phyloP scores from a whole-genome alignment of 331 rosid species.

The Rosa hybrid region DNA sequence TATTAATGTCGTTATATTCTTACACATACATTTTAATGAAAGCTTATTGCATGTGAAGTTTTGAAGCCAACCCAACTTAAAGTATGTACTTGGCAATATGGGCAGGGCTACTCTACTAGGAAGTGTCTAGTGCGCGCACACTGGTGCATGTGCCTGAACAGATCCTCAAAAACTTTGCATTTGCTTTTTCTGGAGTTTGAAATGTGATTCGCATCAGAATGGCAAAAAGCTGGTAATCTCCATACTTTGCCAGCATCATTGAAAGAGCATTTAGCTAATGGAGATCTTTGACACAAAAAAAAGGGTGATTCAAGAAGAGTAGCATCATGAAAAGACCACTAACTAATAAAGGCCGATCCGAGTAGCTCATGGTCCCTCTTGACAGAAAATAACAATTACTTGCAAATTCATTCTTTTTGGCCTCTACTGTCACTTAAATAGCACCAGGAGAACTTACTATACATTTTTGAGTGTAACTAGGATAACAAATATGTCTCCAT shows the following conservation, averaged over 20 bases:
- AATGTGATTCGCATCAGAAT: not conserved
- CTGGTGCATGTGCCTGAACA: conserved; percentile 26
- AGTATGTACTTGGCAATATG: not conserved
- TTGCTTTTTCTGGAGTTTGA: not conserved
- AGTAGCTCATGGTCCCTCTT: not conserved
- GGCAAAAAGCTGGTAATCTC: conserved; percentile 27
- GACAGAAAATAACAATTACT: not conserved
- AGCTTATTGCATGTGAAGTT: not conserved
- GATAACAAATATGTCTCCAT: not conserved
- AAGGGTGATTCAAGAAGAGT: not conserved
- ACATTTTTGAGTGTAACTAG: too few relatives aligned
- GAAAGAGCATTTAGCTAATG: not conserved
- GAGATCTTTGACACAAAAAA: not conserved
- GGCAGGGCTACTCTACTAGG: not conserved
- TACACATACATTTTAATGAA: too few relatives aligned
- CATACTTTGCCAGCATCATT: conserved; percentile 10
- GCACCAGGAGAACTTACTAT: too few relatives aligned
- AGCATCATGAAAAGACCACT: not conserved
- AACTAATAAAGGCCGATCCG: not conserved
- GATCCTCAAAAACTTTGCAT: conserved; percentile 4
- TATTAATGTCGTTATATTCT: too few relatives aligned
- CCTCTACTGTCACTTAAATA: not conserved
- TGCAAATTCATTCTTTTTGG: not conserved
- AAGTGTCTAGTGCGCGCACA: not conserved
- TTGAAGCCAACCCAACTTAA: not conserved